Percentiles rank a stretch among this genome's conserved stretches.
Conservation (phyloP, 306 rosid genomes). For the Benincasa hispida region DNA sequence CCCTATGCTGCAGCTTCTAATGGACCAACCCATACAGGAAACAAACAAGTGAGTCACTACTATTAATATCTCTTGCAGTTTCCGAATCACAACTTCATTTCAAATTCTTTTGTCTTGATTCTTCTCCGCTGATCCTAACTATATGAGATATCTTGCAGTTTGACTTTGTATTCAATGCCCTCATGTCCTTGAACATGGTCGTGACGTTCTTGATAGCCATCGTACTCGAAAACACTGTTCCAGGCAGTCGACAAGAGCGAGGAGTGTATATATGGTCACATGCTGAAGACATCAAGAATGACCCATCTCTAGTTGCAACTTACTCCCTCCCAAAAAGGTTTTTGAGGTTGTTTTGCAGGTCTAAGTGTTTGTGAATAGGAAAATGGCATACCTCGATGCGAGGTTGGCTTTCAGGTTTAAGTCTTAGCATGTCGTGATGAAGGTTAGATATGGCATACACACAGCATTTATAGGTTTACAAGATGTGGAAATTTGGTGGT, state of each 20-base stretch:
- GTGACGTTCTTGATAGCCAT: conserved; percentile 69
- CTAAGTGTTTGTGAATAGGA: conserved; percentile 27
- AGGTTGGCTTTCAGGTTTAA: background rate
- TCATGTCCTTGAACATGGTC: conserved; percentile 91
- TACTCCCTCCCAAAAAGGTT: conserved; percentile 57
- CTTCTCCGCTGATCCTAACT: conserved; percentile 11
- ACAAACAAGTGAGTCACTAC: conserved; percentile 38
- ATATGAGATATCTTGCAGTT: conserved; percentile 33
- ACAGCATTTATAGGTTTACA: background rate
- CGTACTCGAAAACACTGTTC: conserved; percentile 76
- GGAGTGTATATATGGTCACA: conserved; percentile 68
- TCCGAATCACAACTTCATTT: background rate
- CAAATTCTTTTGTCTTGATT: background rate
- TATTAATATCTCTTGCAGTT: background rate
- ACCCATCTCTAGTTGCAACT: conserved; percentile 50
- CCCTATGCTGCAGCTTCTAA: conserved; percentile 82
- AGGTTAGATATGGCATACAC: background rate
- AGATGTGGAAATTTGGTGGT: background rate
- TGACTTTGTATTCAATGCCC: conserved; percentile 74
- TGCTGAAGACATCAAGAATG: conserved; percentile 36
- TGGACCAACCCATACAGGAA: conserved; percentile 66
- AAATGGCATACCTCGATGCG: background rate
- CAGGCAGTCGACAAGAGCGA: conserved; percentile 69
- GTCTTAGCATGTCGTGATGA: background rate
- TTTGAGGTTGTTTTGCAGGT: conserved; percentile 32